Evolutionary conservation across 2,329 filamentous ascomycete species (phyloP).

Genomic region (Zymoseptoria pseudotritici): DNA sequence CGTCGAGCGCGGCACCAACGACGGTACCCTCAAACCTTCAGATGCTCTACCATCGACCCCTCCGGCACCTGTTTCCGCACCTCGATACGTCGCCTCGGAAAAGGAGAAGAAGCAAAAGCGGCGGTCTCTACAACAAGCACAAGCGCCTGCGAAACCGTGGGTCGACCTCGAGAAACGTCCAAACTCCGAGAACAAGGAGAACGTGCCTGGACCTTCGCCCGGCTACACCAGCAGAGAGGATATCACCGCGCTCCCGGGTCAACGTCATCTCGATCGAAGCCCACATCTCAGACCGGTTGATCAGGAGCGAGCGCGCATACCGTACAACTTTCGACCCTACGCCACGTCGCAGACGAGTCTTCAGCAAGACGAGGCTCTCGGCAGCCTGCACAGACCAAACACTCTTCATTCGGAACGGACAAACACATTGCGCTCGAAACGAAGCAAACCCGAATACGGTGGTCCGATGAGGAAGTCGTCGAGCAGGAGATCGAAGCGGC

Average conservation of each 20-base stretch:
- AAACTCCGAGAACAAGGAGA: slow-evolving; percentile 18
- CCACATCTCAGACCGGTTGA: slow-evolving; percentile 42
- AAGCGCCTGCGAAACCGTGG: slow-evolving; percentile 1
- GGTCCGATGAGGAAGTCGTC: slow-evolving; percentile 59
- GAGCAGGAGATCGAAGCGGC: slow-evolving; percentile 57
- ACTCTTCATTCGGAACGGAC: slow-evolving; percentile 5
- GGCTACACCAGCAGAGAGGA: slow-evolving; percentile 33
- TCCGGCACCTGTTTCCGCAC: background rate
- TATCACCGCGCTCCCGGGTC: slow-evolving; percentile 41
- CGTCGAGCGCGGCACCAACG: slow-evolving; percentile 15
- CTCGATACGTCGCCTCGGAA: background rate
- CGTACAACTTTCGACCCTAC: slow-evolving; percentile 36
- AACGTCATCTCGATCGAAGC: slow-evolving; percentile 36
- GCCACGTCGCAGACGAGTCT: slow-evolving; percentile 26
- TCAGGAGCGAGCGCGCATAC: slow-evolving; percentile 32
- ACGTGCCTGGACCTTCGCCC: slow-evolving; percentile 10
- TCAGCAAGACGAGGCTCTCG: slow-evolving; percentile 15
- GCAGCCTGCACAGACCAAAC: slow-evolving; percentile 15
- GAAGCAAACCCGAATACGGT: slow-evolving; percentile 38
- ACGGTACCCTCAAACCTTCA: background rate
- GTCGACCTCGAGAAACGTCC: slow-evolving; percentile 6
- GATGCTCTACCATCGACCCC: background rate
- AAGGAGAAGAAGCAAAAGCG: slow-evolving; percentile 6
- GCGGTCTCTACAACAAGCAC: slow-evolving; percentile 10
- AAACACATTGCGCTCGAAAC: slow-evolving; percentile 30